Conservation (phyloP, 2,329 filamentous ascomycete genomes). For the Madurella mycetomatis region DNA sequence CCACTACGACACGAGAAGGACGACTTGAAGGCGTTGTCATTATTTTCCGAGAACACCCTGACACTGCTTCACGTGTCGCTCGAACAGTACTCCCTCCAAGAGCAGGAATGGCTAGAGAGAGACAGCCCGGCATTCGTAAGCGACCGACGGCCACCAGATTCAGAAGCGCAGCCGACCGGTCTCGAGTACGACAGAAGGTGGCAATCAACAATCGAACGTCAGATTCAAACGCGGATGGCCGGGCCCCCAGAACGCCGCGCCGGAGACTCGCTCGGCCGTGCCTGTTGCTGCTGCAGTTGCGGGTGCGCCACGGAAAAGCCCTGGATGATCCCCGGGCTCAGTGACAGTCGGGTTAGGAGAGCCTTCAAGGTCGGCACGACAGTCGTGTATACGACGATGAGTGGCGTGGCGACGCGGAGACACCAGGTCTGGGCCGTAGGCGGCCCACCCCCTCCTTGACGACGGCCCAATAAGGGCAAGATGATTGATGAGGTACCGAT, state of each 20-base stretch:
- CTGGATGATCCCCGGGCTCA: constrained; percentile 10
- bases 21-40: background rate
- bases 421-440: background rate
- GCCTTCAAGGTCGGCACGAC: background rate
- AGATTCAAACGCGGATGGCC: background rate
- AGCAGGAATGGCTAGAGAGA: constrained; percentile 2
- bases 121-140: background rate
- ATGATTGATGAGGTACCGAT: no score
- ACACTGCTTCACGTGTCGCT: constrained; percentile 8
- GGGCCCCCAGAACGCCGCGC: background rate
- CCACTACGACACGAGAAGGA: background rate
- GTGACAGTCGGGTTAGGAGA: constrained; percentile 1
- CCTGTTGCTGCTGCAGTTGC: background rate
- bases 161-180: constrained; percentile 7
- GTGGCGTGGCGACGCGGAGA: background rate
- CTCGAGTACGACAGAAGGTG: background rate
- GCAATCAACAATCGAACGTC: background rate
- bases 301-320: background rate
- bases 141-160: background rate
- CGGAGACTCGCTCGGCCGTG: background rate
- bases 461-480: no score
- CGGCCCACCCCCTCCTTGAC: background rate
- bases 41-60: constrained; percentile 7
- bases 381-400: background rate
- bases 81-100: constrained; percentile 10